phyloP scores from a whole-genome alignment of 2,329 filamentous ascomycete species.

The Mycosphaerella arachidis region DNA sequence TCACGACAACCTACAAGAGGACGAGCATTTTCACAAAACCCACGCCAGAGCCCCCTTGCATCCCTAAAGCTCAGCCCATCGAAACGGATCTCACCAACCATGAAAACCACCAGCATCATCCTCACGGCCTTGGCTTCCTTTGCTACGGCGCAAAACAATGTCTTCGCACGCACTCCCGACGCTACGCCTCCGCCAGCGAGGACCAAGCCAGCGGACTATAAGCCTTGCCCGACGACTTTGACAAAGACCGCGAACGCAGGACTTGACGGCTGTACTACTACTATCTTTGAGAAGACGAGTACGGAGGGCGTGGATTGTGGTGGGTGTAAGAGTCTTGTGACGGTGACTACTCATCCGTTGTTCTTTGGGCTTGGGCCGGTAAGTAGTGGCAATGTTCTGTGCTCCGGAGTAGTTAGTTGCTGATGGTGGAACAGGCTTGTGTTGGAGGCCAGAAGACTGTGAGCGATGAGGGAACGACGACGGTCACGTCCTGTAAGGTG shows the following conservation, averaged over 20 bases:
- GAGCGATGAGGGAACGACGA: slow-evolving; percentile 10
- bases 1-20: neutral
- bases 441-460: slow-evolving; percentile 5
- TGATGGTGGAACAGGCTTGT: slow-evolving; percentile 6
- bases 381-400: neutral
- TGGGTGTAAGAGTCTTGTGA: slow-evolving; percentile 13
- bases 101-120: neutral
- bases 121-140: neutral
- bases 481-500: slow-evolving; percentile 12
- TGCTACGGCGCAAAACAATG: neutral
- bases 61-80: neutral
- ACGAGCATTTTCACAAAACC: neutral
- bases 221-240: slow-evolving; percentile 13
- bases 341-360: slow-evolving; percentile 6
- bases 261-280: slow-evolving; percentile 12
- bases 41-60: neutral
- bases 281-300: slow-evolving; percentile 6
- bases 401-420: neutral
- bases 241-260: slow-evolving; percentile 3
- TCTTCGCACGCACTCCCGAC: neutral
- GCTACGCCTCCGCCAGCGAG: neutral
- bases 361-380: slow-evolving; percentile 13
- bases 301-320: slow-evolving; percentile 13
- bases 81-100: neutral
- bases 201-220: neutral